A percentile compares a stretch with the other conserved stretches of the same genome.
Conservation (phyloP, 345 rosid species). For the Camelina neglecta region DNA sequence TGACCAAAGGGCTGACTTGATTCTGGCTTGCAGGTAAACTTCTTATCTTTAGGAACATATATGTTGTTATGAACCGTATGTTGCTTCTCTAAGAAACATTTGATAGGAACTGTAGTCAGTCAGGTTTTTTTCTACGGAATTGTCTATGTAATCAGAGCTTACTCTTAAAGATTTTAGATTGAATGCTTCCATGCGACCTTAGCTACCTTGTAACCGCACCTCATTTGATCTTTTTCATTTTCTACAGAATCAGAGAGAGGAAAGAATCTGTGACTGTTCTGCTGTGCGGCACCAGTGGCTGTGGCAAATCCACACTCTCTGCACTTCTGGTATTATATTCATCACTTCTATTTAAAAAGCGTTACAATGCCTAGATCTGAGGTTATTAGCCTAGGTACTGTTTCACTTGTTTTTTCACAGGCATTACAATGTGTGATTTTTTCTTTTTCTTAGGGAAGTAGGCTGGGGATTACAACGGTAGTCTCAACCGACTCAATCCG, state of each 20-base stretch:
- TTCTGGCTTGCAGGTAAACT: conserved; percentile 88
- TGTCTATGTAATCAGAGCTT: not conserved
- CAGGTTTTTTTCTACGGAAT: not conserved
- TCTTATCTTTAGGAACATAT: conserved; percentile 15
- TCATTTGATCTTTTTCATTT: not conserved
- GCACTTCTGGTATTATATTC: conserved; percentile 76
- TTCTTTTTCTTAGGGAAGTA: conserved; percentile 53
- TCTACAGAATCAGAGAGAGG: conserved; percentile 89
- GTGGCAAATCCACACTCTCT: conserved; percentile 98
- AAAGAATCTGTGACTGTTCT: conserved; percentile 96
- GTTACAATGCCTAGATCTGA: not conserved
- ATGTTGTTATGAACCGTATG: not conserved
- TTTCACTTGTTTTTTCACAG: not conserved
- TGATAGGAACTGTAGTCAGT: not conserved
- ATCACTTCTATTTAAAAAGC: conserved; percentile 18
- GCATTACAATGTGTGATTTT: not conserved
- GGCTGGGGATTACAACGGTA: conserved; percentile 93
- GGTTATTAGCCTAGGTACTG: not conserved
- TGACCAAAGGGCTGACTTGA: conserved; percentile 95
- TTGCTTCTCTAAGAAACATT: not conserved
- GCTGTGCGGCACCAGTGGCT: conserved; percentile 98
- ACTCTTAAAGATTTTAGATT: too few relatives aligned
- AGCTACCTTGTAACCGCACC: too few relatives aligned
- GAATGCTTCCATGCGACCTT: too few relatives aligned
- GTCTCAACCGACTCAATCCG: conserved; percentile 95